Percentiles rank a stretch among this genome's conserved stretches.
Conservation (phyloP, 192 early-diverging fungal species). For the Geranomyces michiganensis region DNA sequence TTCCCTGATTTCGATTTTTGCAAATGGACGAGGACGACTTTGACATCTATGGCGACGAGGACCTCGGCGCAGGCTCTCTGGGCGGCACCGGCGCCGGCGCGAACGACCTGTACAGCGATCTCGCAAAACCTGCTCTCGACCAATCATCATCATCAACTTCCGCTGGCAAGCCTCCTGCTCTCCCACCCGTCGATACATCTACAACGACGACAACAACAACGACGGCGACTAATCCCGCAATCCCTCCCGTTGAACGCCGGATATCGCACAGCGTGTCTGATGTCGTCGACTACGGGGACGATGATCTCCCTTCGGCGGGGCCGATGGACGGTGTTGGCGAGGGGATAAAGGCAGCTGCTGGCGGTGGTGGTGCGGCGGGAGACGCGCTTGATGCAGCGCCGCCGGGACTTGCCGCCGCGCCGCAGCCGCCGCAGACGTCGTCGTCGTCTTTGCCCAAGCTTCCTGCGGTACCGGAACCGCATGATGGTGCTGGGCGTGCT, state of each 20-base stretch:
- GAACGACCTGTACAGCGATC: not conserved
- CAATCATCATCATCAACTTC: not conserved
- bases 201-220: not conserved
- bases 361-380: not conserved
- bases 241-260: not conserved
- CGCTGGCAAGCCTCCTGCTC: not conserved
- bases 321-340: not conserved
- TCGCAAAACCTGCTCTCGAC: not conserved
- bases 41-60: constrained; percentile 39
- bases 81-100: not conserved
- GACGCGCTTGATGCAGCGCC: not conserved
- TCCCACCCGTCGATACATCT: no score
- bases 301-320: constrained; percentile 13
- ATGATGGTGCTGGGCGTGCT: not conserved
- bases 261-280: constrained; percentile 13
- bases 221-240: not conserved
- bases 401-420: not conserved
- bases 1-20: no score
- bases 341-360: not conserved
- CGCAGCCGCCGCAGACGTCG: not conserved
- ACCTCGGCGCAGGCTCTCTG: not conserved
- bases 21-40: constrained; percentile 19
- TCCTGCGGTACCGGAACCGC: not conserved
- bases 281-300: constrained; percentile 24
- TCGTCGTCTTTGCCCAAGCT: no score